Base-by-base conservation (phyloP, 495 filamentous ascomycete genomes). In the Penicillium arizonense region DNA sequence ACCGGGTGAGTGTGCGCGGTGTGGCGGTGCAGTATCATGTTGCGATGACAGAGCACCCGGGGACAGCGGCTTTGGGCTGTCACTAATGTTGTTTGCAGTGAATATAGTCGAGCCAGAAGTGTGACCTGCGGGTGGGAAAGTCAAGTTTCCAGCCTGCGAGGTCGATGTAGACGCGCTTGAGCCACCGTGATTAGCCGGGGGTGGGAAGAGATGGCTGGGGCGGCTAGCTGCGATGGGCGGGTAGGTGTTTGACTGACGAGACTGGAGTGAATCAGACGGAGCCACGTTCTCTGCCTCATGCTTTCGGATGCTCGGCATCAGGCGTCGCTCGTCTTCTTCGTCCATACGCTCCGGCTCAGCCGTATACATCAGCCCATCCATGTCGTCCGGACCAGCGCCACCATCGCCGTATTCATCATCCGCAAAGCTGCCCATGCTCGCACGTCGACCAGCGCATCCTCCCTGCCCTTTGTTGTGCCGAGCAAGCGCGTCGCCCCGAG, bases 391-490 rank as follows among this genome's bases (percentile, higher is more conserved):
- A 57, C 50, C 49, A 57, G 55, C 35, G 58, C 26, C 48, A 30
- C 64, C 62, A 32, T 87, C 87, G 1, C 78, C 80, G 42, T 81
- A 82, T 44, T 91, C 87, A 40, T 92, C 93, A 40, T 95, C 91
- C 12, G 84, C 86, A 64, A 91, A 94, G 65, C 90, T 87, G 21
- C 89, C 88, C 80, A 92, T 87, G 63, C 90, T 97, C 21, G 88
- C 82, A 51, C 94, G 77, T 41, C 94, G 82, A 39, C 94, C 94
- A 20, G 95, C 94, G 66, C 94, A 99, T 28, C 94, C 94, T 26
- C 93, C 94, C 57, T 93, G 90, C 18, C 95, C 94, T 70, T 97
- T 97, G 62, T 89, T 94, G 65, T 99, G 94, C 41, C 94, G 83
- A 26, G 94, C 94, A 21, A 99, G 71, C 13, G 94, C 94, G 72